Evolutionary conservation across 2,329 filamentous ascomycete genomes (phyloP), one percentile per base, ranked within the genome.

Genomic region (Onygena corvina): DNA sequence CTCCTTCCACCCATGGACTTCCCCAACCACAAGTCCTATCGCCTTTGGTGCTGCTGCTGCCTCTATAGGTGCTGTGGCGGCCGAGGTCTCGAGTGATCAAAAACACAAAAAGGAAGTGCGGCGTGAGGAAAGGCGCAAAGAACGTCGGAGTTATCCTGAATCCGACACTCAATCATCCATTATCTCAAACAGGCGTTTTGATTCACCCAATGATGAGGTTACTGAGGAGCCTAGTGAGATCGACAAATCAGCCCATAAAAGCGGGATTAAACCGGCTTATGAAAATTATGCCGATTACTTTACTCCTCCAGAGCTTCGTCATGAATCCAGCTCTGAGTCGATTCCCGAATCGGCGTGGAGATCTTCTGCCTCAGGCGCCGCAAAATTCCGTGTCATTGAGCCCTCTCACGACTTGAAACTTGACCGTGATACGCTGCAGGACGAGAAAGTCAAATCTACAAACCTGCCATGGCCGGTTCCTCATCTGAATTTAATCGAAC

Each of bases 401-500:
- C 27, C 30, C 9, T 16, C 23, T 16, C 7, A 6, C 21, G 8
- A 9, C 9, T 12, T 16, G 16, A 9, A 9, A 18, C 46, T 30
- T 16, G 54, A 52, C 21, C 51, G 27, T 6, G 14, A 34, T n/a
- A n/a, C 14, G 16, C 21, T 25, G 2, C 21, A 21, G 38, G 38
- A 23, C 9, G 38, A 42, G 21, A 12, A 20, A 29, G 23, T n/a
- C 21, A 42, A 27, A n/a, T n/a, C 12, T 2, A 42, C 21, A 29
- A 31, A 53, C 36, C 53, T 67, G 6, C 68, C 67, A 12, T 74
- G 68, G 64, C 61, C 65, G 14, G 71, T 80, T 16, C 76, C 76
- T 8, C 62, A 58, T n/a, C 65, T 81, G 12, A 76, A 74, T 36
- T 63, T 80, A 20, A 76, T 79, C 48, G 70, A 75, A 42, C 74